Evolutionary conservation across 305 asterid species (phyloP), one percentile per base, ranked within the genome.

Genomic region (Fraxinus ornus): DNA sequence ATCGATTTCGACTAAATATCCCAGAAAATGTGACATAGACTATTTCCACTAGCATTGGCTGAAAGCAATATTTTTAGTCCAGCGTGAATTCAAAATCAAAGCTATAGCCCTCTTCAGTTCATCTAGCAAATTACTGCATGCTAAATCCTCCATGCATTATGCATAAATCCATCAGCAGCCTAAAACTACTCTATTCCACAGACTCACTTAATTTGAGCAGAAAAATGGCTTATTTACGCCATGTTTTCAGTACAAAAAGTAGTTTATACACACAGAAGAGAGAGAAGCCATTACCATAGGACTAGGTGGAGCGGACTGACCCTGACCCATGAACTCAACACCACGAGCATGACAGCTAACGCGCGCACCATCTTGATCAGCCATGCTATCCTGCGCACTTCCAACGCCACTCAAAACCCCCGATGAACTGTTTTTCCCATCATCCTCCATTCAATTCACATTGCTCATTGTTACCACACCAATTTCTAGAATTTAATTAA

Each of bases 361-460:
- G 41, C 70, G 78, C 28, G 80, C 83, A 62, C 21, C 90, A 73
- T 88, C 92, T 73, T 82, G 93, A 84, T 88, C 88, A 72, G 88
- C 88, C 90, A 88, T 86, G 86, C 83, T 87, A 83, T 88, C 89
- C 83, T 88, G 92, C 79, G 85, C 87, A 49, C 79, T 80, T 78
- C 35, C 85, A 47, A 13, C 83, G 28, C 66, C 87, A 13, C 82
- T 5, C 36, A 79, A 71, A 5, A 41, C 91, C 49, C 87, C 97
- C 47, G 79, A 90, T 85, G 88, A 92, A 87, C 86, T 78, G 84
- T 82, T 90, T 78, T 89, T 85, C 76, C 83, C 86, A 77, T 84
- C 88, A 22, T 92, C 97, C 84, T 93, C 95, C 89, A 91, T 91
- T 75, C 97, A 97, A 88, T 87, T 94, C 30, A 91, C 97, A 86